These are phyloP conservation scores for Suillus subalutaceus DNA, from an alignment of 768 basidiomycete genomes.

Conservation along the genomic window DNA sequence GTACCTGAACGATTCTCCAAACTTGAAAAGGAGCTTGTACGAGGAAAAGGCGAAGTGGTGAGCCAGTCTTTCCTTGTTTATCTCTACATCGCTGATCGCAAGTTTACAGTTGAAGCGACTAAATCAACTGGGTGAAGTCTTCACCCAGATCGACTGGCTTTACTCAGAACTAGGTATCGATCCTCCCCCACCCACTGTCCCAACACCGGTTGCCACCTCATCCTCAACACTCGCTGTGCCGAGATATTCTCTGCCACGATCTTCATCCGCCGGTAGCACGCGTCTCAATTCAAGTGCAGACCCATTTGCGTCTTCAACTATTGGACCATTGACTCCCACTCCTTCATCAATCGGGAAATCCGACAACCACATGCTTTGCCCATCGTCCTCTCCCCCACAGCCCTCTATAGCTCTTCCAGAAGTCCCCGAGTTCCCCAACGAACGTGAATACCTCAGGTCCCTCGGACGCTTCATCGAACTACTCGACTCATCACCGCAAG, in stretches of 20 bases:
- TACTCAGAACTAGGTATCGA: slow-evolving; percentile 80
- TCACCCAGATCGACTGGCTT: slow-evolving; percentile 82
- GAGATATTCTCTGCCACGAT: slow-evolving; percentile 45
- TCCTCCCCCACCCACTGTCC: slow-evolving; percentile 58
- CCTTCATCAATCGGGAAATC: slow-evolving; percentile 45
- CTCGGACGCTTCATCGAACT: slow-evolving; percentile 66
- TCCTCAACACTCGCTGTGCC: slow-evolving; percentile 42
- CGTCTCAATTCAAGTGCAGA: slow-evolving; percentile 23
- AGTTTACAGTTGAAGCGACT: slow-evolving; percentile 65
- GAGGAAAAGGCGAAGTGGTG: slow-evolving; percentile 87
- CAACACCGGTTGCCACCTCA: slow-evolving; percentile 35
- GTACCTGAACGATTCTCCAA: slow-evolving; percentile 79
- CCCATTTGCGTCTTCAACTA: slow-evolving; percentile 29
- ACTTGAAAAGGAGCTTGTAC: slow-evolving; percentile 82
- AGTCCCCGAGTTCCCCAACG: slow-evolving; percentile 23
- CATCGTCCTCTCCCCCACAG: slow-evolving; percentile 24
- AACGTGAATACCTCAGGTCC: slow-evolving; percentile 56
- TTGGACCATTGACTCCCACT: slow-evolving; percentile 45
- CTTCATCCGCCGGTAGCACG: slow-evolving; percentile 39
- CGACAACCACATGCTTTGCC: slow-evolving; percentile 38
- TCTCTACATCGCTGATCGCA: slow-evolving; percentile 8
- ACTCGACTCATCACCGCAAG: slow-evolving; percentile 45
- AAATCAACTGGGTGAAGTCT: slow-evolving; percentile 58
- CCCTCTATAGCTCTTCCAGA: slow-evolving; percentile 16
- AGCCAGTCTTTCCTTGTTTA: slow-evolving; percentile 31